Base-by-base conservation (phyloP, 2,329 filamentous ascomycete species). In the Ampelomyces quisqualis region DNA sequence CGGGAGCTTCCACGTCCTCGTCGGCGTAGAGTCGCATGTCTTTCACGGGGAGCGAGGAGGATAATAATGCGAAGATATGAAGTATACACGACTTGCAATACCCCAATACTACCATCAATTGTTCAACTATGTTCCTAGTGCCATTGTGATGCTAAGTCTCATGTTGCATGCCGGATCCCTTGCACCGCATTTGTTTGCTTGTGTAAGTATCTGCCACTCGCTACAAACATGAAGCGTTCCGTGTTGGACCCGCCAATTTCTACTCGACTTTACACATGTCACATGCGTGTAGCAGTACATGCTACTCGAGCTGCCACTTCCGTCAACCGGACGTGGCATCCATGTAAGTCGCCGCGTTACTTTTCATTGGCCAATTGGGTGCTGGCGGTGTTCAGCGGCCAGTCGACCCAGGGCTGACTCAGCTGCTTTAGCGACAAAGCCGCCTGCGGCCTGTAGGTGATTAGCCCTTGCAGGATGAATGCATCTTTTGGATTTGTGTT, bases 61-160 rank as follows among this genome's bases (percentile, higher is more conserved):
- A 57, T 46, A 49, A 45, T 66, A 66, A 67, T 66, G 58, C 51
- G 60, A 60, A 51, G 47, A 55, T 52, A 66, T 58, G 62, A 65
- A 43, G 55, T 47, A 57, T 54, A 60, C 41, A 57, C 50, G 50
- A 64, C 57, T 58, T 65, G 60, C 60, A 56, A 62, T 60, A 62
- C 53, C 55, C n/a, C 54, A 55, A 57, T 51, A 48, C 43, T 44
- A 55, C 45, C 39, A 51, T 42, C 49, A 57, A 45, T 47, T 58
- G 21, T 49, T 49, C 32, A 45, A 35, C 20, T 10, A 4, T 27
- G 4, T 17, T 24, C 17, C 9, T 19, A 35, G 11, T 39, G 19
- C 20, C 7, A 19, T 11, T 13, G 23, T 53, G 32, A 24, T 7
- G 14, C 27, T 7, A 13, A 13, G n/a, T 26, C 13, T 24, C 20